Evolutionary conservation across 306 rosid genomes (phyloP).

Genomic region (Casuarina cunninghamiana): DNA sequence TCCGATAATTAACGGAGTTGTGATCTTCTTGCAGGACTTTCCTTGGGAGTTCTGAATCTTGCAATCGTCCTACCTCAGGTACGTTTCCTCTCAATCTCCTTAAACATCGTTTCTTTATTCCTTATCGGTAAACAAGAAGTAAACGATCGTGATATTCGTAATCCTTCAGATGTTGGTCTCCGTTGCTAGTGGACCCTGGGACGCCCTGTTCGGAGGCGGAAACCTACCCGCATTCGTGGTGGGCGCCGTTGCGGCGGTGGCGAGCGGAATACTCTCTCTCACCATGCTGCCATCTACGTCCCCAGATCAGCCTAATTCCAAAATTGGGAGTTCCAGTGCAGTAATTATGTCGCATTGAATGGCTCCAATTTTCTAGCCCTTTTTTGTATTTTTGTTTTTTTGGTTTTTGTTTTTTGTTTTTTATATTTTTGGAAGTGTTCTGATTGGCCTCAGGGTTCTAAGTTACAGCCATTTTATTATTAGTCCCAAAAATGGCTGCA

Average conservation of each 20-base stretch:
- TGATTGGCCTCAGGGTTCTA: too few relatives aligned
- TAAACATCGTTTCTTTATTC: not conserved
- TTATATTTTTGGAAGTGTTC: not conserved
- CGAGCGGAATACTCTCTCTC: conserved; percentile 61
- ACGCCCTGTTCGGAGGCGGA: conserved; percentile 74
- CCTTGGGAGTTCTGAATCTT: conserved; percentile 76
- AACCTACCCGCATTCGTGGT: conserved; percentile 85
- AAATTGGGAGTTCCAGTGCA: conserved; percentile 11
- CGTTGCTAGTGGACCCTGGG: conserved; percentile 70
- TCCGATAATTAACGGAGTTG: too few relatives aligned
- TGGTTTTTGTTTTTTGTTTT: too few relatives aligned
- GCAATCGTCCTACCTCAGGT: conserved; percentile 82
- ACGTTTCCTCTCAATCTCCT: not conserved
- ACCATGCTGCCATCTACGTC: conserved; percentile 69
- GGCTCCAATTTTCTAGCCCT: not conserved
- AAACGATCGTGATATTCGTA: too few relatives aligned
- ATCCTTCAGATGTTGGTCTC: conserved; percentile 66
- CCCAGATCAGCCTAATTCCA: conserved; percentile 37
- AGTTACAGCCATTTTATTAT: too few relatives aligned
- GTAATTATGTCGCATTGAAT: conserved; percentile 42
- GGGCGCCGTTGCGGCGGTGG: conserved; percentile 61
- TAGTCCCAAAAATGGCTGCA: too few relatives aligned
- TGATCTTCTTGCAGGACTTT: conserved; percentile 53
- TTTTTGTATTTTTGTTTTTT: not conserved
- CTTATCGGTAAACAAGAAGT: not conserved